phyloP scores from a whole-genome alignment of 2,329 filamentous ascomycete species.

The Westerdykella ornata region DNA sequence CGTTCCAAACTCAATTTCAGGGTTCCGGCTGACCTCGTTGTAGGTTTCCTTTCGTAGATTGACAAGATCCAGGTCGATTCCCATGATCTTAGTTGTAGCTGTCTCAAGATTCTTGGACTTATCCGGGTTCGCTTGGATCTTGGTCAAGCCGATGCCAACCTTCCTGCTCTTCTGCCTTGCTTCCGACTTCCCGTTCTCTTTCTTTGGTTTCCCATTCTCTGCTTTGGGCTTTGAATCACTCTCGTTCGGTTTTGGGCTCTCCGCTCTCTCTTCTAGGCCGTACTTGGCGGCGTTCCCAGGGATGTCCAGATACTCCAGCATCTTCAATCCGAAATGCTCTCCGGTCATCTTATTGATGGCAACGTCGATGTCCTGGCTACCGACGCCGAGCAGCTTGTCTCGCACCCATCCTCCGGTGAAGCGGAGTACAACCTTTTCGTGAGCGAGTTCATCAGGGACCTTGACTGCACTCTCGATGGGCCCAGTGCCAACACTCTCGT shows the following conservation, averaged over 20 bases:
- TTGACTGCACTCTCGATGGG: constrained; percentile 25
- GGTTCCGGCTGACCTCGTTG: constrained; percentile 79
- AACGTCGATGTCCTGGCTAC: constrained; percentile 75
- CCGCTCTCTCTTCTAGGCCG: constrained; percentile 38
- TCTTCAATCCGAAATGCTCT: constrained; percentile 61
- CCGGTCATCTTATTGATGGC: constrained; percentile 84
- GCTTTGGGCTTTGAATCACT: constrained; percentile 1
- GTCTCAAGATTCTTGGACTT: constrained; percentile 97
- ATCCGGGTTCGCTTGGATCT: constrained; percentile 85
- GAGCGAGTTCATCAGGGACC: constrained; percentile 42
- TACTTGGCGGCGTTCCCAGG: constrained; percentile 58
- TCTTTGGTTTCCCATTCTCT: constrained; percentile 7
- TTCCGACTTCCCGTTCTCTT: constrained; percentile 35
- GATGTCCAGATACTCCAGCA: constrained; percentile 61
- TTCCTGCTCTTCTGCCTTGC: constrained; percentile 47
- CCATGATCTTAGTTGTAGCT: constrained; percentile 76
- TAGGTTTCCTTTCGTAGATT: constrained; percentile 92
- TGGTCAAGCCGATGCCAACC: constrained; percentile 67
- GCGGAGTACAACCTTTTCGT: constrained; percentile 53
- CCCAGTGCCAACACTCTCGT: constrained; percentile 36
- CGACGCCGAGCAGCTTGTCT: constrained; percentile 68
- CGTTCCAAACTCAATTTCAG: constrained; percentile 88
- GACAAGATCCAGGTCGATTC: constrained; percentile 86
- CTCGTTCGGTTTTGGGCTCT: constrained; percentile 19
- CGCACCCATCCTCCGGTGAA: constrained; percentile 86